Percentiles rank a stretch among this genome's conserved stretches.
Conservation (phyloP, 2,329 filamentous ascomycete species). For the Colletotrichum trifolii region DNA sequence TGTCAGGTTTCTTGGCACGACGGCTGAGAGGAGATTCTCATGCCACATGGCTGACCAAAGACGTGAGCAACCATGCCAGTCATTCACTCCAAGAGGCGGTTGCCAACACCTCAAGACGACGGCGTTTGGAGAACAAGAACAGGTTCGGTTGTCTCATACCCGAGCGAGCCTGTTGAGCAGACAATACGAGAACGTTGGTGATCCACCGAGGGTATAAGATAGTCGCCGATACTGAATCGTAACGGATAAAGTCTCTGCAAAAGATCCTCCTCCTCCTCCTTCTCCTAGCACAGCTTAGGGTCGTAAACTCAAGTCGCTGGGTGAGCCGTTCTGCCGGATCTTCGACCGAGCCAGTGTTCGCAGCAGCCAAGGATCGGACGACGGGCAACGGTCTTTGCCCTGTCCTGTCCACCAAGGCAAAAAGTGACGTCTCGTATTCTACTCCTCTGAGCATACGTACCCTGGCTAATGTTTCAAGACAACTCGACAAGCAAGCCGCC, state of each 20-base stretch:
- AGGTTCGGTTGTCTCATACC: no score
- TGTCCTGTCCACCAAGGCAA: not conserved
- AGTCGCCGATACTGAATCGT: not conserved
- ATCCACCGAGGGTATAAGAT: not conserved
- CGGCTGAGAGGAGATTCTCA: not conserved
- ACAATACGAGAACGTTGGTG: no score
- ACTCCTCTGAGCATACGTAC: not conserved
- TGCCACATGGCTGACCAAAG: not conserved
- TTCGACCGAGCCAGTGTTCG: constrained; percentile 17
- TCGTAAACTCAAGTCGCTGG: not conserved
- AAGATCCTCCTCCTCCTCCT: not conserved
- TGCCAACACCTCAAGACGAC: no score
- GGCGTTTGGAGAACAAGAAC: not conserved
- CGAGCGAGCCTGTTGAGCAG: no score
- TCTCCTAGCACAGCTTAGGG: not conserved
- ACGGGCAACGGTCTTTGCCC: constrained; percentile 1
- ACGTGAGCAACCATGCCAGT: not conserved
- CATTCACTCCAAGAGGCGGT: not conserved
- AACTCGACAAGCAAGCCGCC: constrained; percentile 3
- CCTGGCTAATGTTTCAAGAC: constrained; percentile 25
- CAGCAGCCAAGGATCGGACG: constrained; percentile 8
- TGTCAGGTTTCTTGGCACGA: constrained; percentile 28
- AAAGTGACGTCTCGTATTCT: not conserved
- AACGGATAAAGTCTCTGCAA: not conserved
- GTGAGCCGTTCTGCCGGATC: not conserved